Percentiles rank a stretch among this genome's conserved stretches.
Evolutionary conservation across 768 basidiomycete species (phyloP).

Genomic region (Tricholoma terreum): DNA sequence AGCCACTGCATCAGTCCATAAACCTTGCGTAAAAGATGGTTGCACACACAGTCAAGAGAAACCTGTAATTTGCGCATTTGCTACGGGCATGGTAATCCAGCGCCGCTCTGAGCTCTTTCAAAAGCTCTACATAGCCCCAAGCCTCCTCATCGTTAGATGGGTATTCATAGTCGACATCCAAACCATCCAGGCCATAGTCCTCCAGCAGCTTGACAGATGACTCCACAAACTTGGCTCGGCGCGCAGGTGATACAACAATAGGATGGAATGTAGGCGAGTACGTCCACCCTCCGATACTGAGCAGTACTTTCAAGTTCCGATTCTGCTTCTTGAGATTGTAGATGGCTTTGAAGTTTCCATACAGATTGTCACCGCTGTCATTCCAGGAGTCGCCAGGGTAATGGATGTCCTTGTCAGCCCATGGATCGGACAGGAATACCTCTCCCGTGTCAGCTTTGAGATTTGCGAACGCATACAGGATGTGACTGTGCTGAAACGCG

Average conservation of each 20-base stretch:
- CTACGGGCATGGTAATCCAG: slow-evolving; percentile 70
- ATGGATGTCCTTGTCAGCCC: slow-evolving; percentile 98
- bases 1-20: background rate
- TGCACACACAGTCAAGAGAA: slow-evolving; percentile 67
- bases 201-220: slow-evolving; percentile 79
- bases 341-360: slow-evolving; percentile 93
- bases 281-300: slow-evolving; percentile 96
- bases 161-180: slow-evolving; percentile 94
- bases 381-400: slow-evolving; percentile 96
- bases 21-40: background rate
- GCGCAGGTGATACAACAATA: slow-evolving; percentile 61
- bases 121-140: slow-evolving; percentile 75
- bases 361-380: slow-evolving; percentile 85
- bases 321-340: slow-evolving; percentile 87
- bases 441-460: slow-evolving; percentile 80
- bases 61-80: slow-evolving; percentile 57
- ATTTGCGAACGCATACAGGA: slow-evolving; percentile 93
- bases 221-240: slow-evolving; percentile 75
- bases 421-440: slow-evolving; percentile 83
- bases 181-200: slow-evolving; percentile 89
- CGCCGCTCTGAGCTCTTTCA: slow-evolving; percentile 69
- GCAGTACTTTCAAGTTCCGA: slow-evolving; percentile 72
- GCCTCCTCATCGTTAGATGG: slow-evolving; percentile 79
- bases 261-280: slow-evolving; percentile 87
- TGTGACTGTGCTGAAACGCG: slow-evolving; percentile 50